phyloP scores from a whole-genome alignment of 345 rosid genomes.

The Litchi chinensis region DNA sequence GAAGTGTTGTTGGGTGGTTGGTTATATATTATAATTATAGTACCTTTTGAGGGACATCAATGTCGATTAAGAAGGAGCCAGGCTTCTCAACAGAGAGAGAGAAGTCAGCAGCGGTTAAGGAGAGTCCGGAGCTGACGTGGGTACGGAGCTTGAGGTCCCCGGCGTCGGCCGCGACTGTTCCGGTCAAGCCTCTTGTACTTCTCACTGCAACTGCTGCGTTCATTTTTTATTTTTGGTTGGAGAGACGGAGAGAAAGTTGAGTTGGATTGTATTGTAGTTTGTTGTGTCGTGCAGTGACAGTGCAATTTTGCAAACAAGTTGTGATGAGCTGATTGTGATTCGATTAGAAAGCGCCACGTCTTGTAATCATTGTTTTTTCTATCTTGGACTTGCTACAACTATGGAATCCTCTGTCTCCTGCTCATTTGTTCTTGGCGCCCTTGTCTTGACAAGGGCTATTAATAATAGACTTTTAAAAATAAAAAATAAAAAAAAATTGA shows the following conservation, averaged over 20 bases:
- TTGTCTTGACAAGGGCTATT: not conserved
- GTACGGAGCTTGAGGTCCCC: slow-evolving; percentile 15
- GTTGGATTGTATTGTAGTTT: not conserved
- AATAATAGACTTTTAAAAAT: not conserved
- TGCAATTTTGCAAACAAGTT: no score
- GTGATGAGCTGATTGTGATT: no score
- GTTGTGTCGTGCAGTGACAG: no score
- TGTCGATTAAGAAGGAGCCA: slow-evolving; percentile 32
- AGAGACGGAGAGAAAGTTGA: not conserved
- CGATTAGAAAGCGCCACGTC: not conserved
- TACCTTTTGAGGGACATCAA: slow-evolving; percentile 30
- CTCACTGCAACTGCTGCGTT: slow-evolving; percentile 11
- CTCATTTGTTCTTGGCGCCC: not conserved
- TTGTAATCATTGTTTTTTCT: not conserved
- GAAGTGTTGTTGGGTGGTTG: not conserved
- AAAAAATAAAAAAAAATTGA: no score
- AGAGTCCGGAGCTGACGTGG: not conserved
- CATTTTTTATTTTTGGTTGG: not conserved
- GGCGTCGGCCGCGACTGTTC: slow-evolving; percentile 11
- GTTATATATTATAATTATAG: not conserved
- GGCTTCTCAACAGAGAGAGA: slow-evolving; percentile 32
- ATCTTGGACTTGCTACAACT: not conserved
- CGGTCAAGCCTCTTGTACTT: slow-evolving; percentile 12
- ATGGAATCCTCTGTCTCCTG: no score
- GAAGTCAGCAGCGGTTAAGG: slow-evolving; percentile 11